Conservation (phyloP, 306 rosid genomes). For the Prunus salicina region DNA sequence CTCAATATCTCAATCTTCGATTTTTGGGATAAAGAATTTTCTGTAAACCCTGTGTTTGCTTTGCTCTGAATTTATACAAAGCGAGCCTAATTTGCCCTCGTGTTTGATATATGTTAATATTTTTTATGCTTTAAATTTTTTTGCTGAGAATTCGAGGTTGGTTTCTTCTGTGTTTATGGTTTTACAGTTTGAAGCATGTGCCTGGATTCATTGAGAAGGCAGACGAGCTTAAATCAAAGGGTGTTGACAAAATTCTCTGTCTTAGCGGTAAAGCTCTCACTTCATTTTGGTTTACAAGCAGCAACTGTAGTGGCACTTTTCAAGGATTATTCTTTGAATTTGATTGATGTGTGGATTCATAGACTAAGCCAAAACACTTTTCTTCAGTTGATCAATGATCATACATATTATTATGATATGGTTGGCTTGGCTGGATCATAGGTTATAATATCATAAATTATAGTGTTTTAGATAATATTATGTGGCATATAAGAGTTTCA, state of each 20-base stretch:
- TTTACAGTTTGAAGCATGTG: slow-evolving; percentile 71
- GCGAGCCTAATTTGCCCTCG: background rate
- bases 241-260: slow-evolving; percentile 63
- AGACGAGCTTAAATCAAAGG: slow-evolving; percentile 71
- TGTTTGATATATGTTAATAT: background rate
- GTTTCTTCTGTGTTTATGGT: background rate
- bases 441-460: background rate
- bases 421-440: background rate
- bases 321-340: background rate
- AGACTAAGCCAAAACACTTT: background rate
- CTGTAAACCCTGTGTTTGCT: background rate
- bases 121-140: background rate
- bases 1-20: background rate
- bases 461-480: background rate
- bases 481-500: background rate
- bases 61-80: background rate
- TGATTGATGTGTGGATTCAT: background rate
- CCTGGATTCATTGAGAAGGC: slow-evolving; percentile 80
- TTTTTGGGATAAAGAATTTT: background rate
- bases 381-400: background rate
- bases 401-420: background rate
- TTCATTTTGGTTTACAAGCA: background rate
- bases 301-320: background rate
- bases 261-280: slow-evolving; percentile 52
- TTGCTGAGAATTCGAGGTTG: background rate